Percentiles rank a stretch among this genome's conserved stretches.
phyloP scores from a whole-genome alignment of 2,329 filamentous ascomycete species.

The Fusarium xylarioides region DNA sequence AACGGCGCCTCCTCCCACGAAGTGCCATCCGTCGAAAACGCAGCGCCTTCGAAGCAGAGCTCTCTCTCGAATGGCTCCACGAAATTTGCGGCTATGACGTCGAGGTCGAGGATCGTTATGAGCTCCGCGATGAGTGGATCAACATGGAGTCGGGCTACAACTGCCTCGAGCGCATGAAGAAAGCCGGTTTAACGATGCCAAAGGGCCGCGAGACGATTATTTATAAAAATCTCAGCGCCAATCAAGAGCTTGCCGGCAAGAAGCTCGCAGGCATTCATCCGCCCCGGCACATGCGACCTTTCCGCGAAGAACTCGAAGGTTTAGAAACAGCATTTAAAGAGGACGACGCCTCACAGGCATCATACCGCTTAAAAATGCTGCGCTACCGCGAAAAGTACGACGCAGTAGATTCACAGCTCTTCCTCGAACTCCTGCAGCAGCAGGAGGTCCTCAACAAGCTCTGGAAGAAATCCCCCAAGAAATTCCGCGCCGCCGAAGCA shows the following conservation, averaged over 20 bases:
- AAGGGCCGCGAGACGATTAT: slow-evolving; percentile 51
- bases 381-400: slow-evolving; percentile 42
- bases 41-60: slow-evolving; percentile 66
- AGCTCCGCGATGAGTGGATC: slow-evolving; percentile 58
- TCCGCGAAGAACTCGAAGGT: slow-evolving; percentile 53
- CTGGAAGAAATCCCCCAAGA: slow-evolving; percentile 27
- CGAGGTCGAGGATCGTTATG: slow-evolving; percentile 39
- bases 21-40: slow-evolving; percentile 64
- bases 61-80: slow-evolving; percentile 66
- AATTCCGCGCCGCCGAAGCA: slow-evolving; percentile 44
- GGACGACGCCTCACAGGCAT: neutral
- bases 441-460: slow-evolving; percentile 40
- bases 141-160: slow-evolving; percentile 56
- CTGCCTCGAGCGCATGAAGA: slow-evolving; percentile 58
- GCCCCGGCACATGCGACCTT: slow-evolving; percentile 51
- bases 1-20: slow-evolving; percentile 67
- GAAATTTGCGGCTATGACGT: slow-evolving; percentile 63
- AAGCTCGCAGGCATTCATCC: slow-evolving; percentile 44
- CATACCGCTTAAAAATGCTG: slow-evolving; percentile 42
- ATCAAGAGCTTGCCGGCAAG: slow-evolving; percentile 35
- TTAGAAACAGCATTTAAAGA: slow-evolving; percentile 45
- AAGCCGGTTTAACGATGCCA: slow-evolving; percentile 55
- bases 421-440: slow-evolving; percentile 47
- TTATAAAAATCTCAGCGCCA: slow-evolving; percentile 36
- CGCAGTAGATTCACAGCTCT: slow-evolving; percentile 31